Evolutionary conservation across 345 rosid species (phyloP).

Genomic region (Odontarrhena argentea): DNA sequence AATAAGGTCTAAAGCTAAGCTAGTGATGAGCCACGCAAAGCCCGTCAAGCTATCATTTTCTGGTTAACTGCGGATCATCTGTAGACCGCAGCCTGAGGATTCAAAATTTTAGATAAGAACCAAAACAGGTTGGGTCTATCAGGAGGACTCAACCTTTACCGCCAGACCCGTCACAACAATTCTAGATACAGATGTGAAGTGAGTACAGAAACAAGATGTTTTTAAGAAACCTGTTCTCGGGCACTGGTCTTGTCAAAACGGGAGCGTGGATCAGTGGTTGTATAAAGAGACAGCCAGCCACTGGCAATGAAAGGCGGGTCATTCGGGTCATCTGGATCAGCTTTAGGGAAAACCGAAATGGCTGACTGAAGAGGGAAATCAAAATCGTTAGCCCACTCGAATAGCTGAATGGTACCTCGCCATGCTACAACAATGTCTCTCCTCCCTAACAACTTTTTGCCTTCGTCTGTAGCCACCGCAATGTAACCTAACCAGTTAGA

Average conservation of each 20-base stretch:
- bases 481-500: slow-evolving; percentile 52
- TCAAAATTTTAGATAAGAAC: not conserved
- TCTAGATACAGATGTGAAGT: slow-evolving; percentile 1
- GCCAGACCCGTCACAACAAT: not conserved
- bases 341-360: slow-evolving; percentile 35
- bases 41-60: not conserved
- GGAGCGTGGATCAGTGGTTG: slow-evolving; percentile 32
- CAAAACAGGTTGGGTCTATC: not conserved
- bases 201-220: not conserved
- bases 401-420: slow-evolving; percentile 50
- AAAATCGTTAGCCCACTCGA: slow-evolving; percentile 44
- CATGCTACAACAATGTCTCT: slow-evolving; percentile 57
- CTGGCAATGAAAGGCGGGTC: slow-evolving; percentile 33
- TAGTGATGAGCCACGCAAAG: not conserved
- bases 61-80: not conserved
- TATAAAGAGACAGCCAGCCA: slow-evolving; percentile 51
- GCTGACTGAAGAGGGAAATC: slow-evolving; percentile 43
- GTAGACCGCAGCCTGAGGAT: not conserved
- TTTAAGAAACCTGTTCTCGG: slow-evolving; percentile 44
- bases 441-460: slow-evolving; percentile 47
- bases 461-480: slow-evolving; percentile 58
- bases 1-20: not conserved
- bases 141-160: not conserved
- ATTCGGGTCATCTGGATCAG: slow-evolving; percentile 2
- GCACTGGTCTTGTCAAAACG: slow-evolving; percentile 47